Percentiles rank a stretch among this genome's conserved stretches.
Conservation (phyloP, 176 grass and related monocot species). For the Thalia dealbata region DNA sequence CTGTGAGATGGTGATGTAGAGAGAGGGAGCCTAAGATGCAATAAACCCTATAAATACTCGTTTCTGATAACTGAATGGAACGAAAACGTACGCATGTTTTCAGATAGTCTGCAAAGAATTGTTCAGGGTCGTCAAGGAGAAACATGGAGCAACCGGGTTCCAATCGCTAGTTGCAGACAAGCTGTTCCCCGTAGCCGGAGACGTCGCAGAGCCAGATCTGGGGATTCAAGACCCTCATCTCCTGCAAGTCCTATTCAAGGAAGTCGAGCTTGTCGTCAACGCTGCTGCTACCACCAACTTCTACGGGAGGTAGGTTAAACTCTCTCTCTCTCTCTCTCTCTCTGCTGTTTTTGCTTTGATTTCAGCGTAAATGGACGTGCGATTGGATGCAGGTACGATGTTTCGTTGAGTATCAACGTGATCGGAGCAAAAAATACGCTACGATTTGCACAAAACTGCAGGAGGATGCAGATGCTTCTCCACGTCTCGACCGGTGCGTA, state of each 20-base stretch:
- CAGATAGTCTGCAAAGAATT: constrained; percentile 69
- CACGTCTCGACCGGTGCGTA: constrained; percentile 7
- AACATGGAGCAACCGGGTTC: constrained; percentile 46
- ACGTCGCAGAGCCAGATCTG: constrained; percentile 42
- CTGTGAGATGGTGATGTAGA: no score
- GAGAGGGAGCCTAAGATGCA: no score
- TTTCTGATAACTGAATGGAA: no score
- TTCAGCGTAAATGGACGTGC: not conserved
- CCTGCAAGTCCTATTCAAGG: constrained; percentile 10
- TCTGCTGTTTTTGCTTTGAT: no score
- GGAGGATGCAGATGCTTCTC: constrained; percentile 8
- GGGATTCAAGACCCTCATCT: constrained; percentile 35
- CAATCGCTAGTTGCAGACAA: constrained; percentile 39
- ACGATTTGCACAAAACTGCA: constrained; percentile 3
- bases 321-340: no score
- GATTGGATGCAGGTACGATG: constrained; percentile 2
- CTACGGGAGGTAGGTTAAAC: not conserved
- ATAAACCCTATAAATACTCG: no score
- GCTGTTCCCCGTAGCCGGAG: constrained; percentile 45
- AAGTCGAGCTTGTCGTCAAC: constrained; percentile 13
- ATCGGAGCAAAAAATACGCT: not conserved
- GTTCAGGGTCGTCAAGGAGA: constrained; percentile 46
- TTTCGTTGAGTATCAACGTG: constrained; percentile 1
- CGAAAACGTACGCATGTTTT: no score
- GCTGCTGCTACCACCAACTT: not conserved